Percentiles rank a stretch among this genome's conserved stretches.
phyloP scores from a whole-genome alignment of 1,139 yeast genomes.

The Barnettozyma hawaiiensis region DNA sequence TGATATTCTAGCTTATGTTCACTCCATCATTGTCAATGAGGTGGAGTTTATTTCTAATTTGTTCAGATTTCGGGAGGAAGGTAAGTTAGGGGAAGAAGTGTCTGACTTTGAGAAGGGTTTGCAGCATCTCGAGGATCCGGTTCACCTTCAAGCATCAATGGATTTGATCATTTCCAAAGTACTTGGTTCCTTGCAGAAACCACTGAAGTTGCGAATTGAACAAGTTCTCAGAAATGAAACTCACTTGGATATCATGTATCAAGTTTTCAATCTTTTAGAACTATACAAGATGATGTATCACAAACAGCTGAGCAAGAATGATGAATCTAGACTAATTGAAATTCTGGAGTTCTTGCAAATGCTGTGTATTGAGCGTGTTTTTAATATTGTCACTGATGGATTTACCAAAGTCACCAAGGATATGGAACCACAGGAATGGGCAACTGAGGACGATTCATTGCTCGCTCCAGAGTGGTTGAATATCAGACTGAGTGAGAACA shows the following conservation, averaged over 20 bases:
- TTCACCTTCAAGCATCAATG: slow-evolving; percentile 20
- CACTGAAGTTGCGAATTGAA: slow-evolving; percentile 52
- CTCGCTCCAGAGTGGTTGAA: slow-evolving; percentile 73
- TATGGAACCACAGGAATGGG: slow-evolving; percentile 19
- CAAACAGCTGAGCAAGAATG: slow-evolving; percentile 31
- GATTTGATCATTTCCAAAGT: slow-evolving; percentile 38
- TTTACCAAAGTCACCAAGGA: slow-evolving; percentile 38
- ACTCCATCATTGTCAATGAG: slow-evolving; percentile 85
- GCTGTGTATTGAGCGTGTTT: slow-evolving; percentile 38
- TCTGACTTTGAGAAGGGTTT: slow-evolving; percentile 17
- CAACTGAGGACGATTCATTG: slow-evolving; percentile 38
- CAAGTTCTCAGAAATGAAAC: slow-evolving; percentile 65
- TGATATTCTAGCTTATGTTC: slow-evolving; percentile 84
- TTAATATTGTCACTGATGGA: slow-evolving; percentile 36
- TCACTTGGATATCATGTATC: slow-evolving; percentile 48
- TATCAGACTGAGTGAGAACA: slow-evolving; percentile 45
- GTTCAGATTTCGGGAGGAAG: slow-evolving; percentile 36
- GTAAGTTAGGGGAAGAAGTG: slow-evolving; percentile 3
- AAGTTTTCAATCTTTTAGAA: slow-evolving; percentile 56
- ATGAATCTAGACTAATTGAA: slow-evolving; percentile 16
- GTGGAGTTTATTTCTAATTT: slow-evolving; percentile 63
- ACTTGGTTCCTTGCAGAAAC: slow-evolving; percentile 44
- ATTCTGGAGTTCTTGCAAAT: slow-evolving; percentile 18
- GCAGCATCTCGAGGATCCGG: slow-evolving; percentile 15
- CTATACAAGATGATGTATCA: slow-evolving; percentile 66